Base-by-base conservation (phyloP, 2,329 filamentous ascomycete species). In the Paraphaeosphaeria sporulosa region DNA sequence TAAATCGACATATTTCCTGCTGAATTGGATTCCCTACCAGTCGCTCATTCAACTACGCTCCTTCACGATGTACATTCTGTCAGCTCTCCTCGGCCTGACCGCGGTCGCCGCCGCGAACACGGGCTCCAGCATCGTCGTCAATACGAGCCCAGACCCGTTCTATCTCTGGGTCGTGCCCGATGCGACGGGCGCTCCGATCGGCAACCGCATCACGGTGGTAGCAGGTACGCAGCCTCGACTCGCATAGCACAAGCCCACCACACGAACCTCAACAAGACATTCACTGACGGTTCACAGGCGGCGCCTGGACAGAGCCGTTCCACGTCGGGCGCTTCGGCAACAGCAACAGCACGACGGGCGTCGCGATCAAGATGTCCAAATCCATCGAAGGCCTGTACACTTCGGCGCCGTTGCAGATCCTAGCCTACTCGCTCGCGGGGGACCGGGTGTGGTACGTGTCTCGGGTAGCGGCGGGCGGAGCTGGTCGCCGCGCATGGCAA, bases 321-420 rank as follows among this genome's bases (percentile, higher is more conserved):
- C 69, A 60, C 44, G 59, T 55, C 15, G 70, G 71, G 38, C 46
- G 62, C 0, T 65, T 57, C 17, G 64, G 64, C 27, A 55, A 55
- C 19, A 46, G 42, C 30, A 46, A 9, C 4, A 46, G 15, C 10
- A 55, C 52, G 10, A 67, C 67, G n/a, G 69, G 72, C 19, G 66
- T 72, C 34, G 68, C 72, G 13, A 65, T 74, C 42, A 74, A 75
- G 38, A 66, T 75, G 15, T 70, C 71, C 8, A 67, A 63, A 36
- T 60, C 57, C 3, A 44, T 59, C 23, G 58, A 70, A 36, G 69
- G 69, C 3, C 61, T 75, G 10, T 64, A 64, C 50, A 58, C 56
- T 15, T 65, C 63, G 19, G 67, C 59, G 34, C 65, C 71, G 32
- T 56, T 64, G 21, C 69, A 72, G 46, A 64, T 71, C 12, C 69